Conservation (phyloP, 768 basidiomycete genomes). For the Pleurotus platypus region DNA sequence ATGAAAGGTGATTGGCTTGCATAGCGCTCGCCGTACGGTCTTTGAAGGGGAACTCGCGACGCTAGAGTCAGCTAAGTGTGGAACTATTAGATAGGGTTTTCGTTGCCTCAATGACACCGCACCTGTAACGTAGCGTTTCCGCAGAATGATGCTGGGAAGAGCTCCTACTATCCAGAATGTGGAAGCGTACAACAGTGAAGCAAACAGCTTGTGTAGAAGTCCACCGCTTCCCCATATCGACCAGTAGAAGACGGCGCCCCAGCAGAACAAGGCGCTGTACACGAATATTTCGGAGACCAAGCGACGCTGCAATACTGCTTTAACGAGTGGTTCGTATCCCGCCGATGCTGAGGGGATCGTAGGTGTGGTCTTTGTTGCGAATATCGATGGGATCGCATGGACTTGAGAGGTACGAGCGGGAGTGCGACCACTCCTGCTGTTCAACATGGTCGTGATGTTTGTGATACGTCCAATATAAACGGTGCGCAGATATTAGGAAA, state of each 20-base stretch:
- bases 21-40: slow-evolving; percentile 40
- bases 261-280: slow-evolving; percentile 45
- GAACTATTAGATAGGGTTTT: background rate
- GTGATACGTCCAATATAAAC: too few species aligned
- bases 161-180: slow-evolving; percentile 49
- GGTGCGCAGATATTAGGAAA: too few species aligned
- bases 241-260: slow-evolving; percentile 37
- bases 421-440: background rate
- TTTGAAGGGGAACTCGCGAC: slow-evolving; percentile 49
- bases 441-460: too few species aligned
- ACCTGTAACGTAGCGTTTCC: slow-evolving; percentile 62
- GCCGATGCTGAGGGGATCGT: slow-evolving; percentile 54
- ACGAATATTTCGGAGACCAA: slow-evolving; percentile 53
- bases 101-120: slow-evolving; percentile 19
- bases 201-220: slow-evolving; percentile 21
- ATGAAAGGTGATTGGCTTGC: slow-evolving; percentile 42
- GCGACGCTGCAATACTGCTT: slow-evolving; percentile 57
- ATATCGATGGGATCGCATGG: slow-evolving; percentile 44
- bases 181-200: slow-evolving; percentile 37
- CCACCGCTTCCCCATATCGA: slow-evolving; percentile 42
- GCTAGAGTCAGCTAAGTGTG: slow-evolving; percentile 39
- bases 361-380: slow-evolving; percentile 47
- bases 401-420: slow-evolving; percentile 28
- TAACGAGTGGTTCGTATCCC: slow-evolving; percentile 64
- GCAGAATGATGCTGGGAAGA: slow-evolving; percentile 52